Evolutionary conservation across 2,329 filamentous ascomycete species (phyloP).

Genomic region (Epichloe gansuensis): DNA sequence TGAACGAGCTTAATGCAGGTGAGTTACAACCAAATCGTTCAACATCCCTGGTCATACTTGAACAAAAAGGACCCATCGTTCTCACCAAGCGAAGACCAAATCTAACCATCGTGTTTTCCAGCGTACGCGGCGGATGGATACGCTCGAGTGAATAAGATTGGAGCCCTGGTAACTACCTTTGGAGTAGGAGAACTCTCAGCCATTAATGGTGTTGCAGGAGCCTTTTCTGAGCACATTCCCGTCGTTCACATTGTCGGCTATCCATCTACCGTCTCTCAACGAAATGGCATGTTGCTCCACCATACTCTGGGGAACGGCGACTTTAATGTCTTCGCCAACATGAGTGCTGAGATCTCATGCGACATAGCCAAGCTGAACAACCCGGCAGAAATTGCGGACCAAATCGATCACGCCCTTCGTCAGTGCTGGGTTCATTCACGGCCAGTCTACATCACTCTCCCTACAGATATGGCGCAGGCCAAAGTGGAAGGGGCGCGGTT

Average conservation of each 20-base stretch:
- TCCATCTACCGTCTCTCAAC: constrained; percentile 36
- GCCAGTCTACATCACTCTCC: constrained; percentile 75
- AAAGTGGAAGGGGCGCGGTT: constrained; percentile 66
- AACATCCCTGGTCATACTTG: neutral
- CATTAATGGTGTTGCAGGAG: constrained; percentile 62
- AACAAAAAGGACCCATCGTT: neutral
- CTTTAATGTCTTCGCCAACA: constrained; percentile 71
- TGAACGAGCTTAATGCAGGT: constrained; percentile 64
- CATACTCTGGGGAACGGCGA: constrained; percentile 68
- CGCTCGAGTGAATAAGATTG: constrained; percentile 58
- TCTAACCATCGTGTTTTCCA: constrained; percentile 17
- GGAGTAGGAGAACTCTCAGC: constrained; percentile 65
- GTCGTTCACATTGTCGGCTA: constrained; percentile 56
- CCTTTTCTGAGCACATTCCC: constrained; percentile 60
- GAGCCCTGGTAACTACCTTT: constrained; percentile 62
- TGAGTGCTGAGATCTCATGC: constrained; percentile 62
- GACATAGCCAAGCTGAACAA: constrained; percentile 59
- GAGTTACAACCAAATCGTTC: constrained; percentile 13
- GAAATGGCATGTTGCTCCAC: constrained; percentile 40
- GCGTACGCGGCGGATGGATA: constrained; percentile 75
- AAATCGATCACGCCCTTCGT: constrained; percentile 67
- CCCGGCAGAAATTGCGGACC: constrained; percentile 53
- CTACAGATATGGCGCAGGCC: constrained; percentile 66
- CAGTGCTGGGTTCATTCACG: constrained; percentile 63
- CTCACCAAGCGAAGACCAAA: neutral